Evolutionary conservation across 768 basidiomycete species (phyloP), one percentile per base, ranked within the genome.

Genomic region (Hygrophoropsis aurantiaca): DNA sequence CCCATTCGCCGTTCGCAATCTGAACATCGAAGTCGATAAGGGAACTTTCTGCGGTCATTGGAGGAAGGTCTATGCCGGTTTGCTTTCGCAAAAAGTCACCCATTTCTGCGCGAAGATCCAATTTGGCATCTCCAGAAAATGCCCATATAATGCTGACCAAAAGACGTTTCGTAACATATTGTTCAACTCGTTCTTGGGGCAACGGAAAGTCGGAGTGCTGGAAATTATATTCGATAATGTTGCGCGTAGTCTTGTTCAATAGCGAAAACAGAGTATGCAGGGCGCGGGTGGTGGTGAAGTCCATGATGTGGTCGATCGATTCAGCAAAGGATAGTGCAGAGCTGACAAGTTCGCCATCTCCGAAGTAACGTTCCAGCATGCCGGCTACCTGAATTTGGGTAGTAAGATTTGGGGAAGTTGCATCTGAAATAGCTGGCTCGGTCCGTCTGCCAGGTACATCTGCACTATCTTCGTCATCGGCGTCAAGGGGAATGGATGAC

Each of bases 241-340:
- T 94, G 11, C 94, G 90, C 32, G 85, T 84, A 1, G 92, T 93
- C 72, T 97, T 97, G 79, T 97, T 97, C 68, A 98, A 71, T 42
- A 98, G 80, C 10, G 97, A 98, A 75, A 99, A 98, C 16, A 99
- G 79, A 0, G 97, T 98, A 58, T 90, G 92, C 46, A 98, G 82
- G 1, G 93, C 93, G 35, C 97, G 90, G 8, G 87, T 91, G 26
- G 70, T 65, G 1, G 95, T 97, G 72, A 98, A 97, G 67, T 97
- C 94, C 97, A 99, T 98, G 72, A 99, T 97, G 60, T 99, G 97
- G 57, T 93, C 89, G 38, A 93, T 85, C n/a, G 82, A 78, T 40
- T 82, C 82, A 0, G 94, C 92, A 57, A 84, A 91, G 19, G 75
- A 73, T 35, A 97, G 75, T 4, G 94, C 91, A 4, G 79, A 73